Evolutionary conservation across 352 stramenopile genomes (phyloP), one percentile per base, ranked within the genome.

Genomic region (Phytophthora megakarya): DNA sequence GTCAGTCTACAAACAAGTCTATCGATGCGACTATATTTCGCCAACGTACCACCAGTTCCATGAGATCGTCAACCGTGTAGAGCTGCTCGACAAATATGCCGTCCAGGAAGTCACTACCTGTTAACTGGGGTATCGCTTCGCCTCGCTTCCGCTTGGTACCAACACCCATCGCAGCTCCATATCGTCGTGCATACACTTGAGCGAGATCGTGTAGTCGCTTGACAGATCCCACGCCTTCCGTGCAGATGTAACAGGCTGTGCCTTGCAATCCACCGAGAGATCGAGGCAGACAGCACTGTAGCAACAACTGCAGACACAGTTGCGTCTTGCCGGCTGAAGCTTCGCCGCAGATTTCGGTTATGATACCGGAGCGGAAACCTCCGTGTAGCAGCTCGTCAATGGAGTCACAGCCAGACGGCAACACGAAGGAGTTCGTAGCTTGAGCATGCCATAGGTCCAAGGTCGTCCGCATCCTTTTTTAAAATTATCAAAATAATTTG

Each of bases 301-400:
- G 64, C 25, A 95, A 61, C 18, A 95, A 55, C 56, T 95, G 86
- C 37, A 95, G 63, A 65, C 78, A 84, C 46, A 95, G 42, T 54
- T 95, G 86, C 28, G 86, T 93, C 70, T 95, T 95, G 43, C 86
- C 86, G 0, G 82, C 83, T 0, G 77, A 86, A 23, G 86, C 84
- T 53, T 88, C 79, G 35, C 86, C 86, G 58, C 81, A 91, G 18
- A 95, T 65, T 59, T 95, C 86, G 3, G 83, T 88, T 30, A 95
- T 21, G 5, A 93, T 55, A 2, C 84, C 84, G 15, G 64, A 80
- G 10, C 80, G 82, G 39, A 95, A 90, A 11, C 86, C 86, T 8
- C 86, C 86, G 3, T 61, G 37, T 0, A 95, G 55, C 13, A 92
- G 44, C 0, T 50, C 32, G 42, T 95, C 86, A 8, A 95, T 77